phyloP scores from a whole-genome alignment of 1,139 yeast genomes.

The Suhomyces guaymorum region DNA sequence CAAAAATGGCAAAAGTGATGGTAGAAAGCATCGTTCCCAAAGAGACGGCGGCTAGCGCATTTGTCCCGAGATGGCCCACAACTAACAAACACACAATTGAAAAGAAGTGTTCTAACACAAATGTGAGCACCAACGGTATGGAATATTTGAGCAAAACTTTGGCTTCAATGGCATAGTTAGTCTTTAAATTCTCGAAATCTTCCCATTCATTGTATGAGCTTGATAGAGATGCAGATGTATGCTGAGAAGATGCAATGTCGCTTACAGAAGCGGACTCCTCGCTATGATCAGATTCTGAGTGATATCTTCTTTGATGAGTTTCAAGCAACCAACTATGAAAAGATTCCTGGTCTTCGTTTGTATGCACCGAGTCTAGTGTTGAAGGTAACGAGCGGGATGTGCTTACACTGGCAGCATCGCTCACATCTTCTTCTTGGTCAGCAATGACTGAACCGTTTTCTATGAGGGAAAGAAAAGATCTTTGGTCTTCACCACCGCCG shows the following conservation, averaged over 20 bases:
- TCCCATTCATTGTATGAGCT: conserved; percentile 27
- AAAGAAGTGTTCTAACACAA: conserved; percentile 69
- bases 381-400: conserved; percentile 67
- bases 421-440: conserved; percentile 43
- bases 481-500: conserved; percentile 61
- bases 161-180: conserved; percentile 49
- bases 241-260: conserved; percentile 9
- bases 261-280: conserved; percentile 9
- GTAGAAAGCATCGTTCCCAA: conserved; percentile 88
- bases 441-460: conserved; percentile 43
- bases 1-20: conserved; percentile 79
- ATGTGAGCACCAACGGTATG: conserved; percentile 65
- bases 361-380: conserved; percentile 50
- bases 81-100: conserved; percentile 70
- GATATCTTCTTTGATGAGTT: conserved; percentile 63
- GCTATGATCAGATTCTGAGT: conserved; percentile 19
- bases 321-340: conserved; percentile 61
- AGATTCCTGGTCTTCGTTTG: conserved; percentile 55
- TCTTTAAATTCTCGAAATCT: conserved; percentile 45
- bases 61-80: conserved; percentile 72
- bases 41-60: conserved; percentile 78
- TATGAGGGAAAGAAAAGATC: conserved; percentile 57
- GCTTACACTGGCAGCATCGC: conserved; percentile 54
- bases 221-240: conserved; percentile 10
- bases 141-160: conserved; percentile 54